Base-by-base conservation (phyloP, 208 protist genomes). In the Herpetomonas samuelpessoai region DNA sequence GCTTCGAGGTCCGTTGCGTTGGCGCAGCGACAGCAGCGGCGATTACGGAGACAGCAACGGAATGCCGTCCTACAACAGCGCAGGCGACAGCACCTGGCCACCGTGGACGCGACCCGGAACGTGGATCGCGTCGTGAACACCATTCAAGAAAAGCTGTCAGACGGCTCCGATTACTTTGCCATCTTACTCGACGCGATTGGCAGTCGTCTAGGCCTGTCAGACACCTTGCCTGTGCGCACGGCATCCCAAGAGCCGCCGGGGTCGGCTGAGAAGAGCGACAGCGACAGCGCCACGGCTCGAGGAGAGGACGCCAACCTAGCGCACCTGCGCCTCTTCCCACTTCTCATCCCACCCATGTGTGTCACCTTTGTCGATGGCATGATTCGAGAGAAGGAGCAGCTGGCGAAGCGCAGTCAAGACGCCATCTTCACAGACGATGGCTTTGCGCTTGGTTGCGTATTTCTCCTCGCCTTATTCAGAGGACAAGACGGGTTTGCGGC, bases 361-460 rank as follows among this genome's bases (percentile, higher is more conserved):
- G 58, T 98, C 38, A 84, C 87, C 55, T 97, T 93, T 63, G 84
- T 98, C 7, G 96, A 98, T 56, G 67, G 93, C 44, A 96, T 98
- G 52, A 79, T 99, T 25, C 73, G 62, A 24, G 68, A 90, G 18
- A 99, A 99, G 78, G 97, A 98, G 31, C 89, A 93, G 57, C 74
- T 98, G 25, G 69, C 82, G 14, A 96, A 97, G 59, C 92, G 95
- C 63, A 76, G 81, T n/a, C 91, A 86, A 21, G 88, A 97, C 46
- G 77, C 77, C 41, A 31, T 86, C 31, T 99, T 99, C 69, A 92
- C 83, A 0, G 97, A 99, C 63, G 98, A 99, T 71, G 98, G 98
- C 24, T 99, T 99, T 79, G 96, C 96, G 1, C 83, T 99, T 25
- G 96, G 95, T 49, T 68, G 98, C 19, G 87, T 88, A 2, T 99